phyloP scores from a whole-genome alignment of 139 green algal species.

The Parachlorella kessleri region DNA sequence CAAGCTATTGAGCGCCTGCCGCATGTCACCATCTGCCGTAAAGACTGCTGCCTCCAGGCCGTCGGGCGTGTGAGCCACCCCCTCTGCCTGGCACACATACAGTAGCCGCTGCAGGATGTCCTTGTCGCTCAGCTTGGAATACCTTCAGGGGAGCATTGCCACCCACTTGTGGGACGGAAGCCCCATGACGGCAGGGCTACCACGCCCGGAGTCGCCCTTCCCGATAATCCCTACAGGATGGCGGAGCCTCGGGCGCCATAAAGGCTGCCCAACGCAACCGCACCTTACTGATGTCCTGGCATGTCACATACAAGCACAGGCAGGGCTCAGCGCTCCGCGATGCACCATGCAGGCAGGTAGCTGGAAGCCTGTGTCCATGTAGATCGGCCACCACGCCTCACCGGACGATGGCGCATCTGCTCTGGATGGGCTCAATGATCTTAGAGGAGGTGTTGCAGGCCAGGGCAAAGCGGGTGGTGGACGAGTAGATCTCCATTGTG shows the following conservation, averaged over 20 bases:
- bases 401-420: conserved; percentile 95
- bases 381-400: conserved; percentile 63
- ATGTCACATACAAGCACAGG: background rate
- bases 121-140: conserved; percentile 75
- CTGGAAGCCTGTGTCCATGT: no score
- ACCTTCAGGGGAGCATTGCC: conserved; percentile 14
- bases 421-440: conserved; percentile 99
- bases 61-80: conserved; percentile 71
- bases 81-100: conserved; percentile 57
- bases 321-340: background rate
- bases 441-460: conserved; percentile 97
- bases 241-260: no score
- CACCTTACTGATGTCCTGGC: no score
- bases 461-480: conserved; percentile 96
- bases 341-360: no score
- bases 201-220: no score
- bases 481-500: conserved; percentile 98
- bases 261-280: no score
- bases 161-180: no score
- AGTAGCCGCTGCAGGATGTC: conserved; percentile 90
- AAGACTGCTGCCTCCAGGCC: conserved; percentile 98
- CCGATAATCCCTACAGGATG: no score
- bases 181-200: no score
- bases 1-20: conserved; percentile 99
- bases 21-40: conserved; percentile 99